Percentiles rank a stretch among this genome's conserved stretches.
Conservation (phyloP, 2,329 filamentous ascomycete genomes). For the Cladophialophora yegresii region DNA sequence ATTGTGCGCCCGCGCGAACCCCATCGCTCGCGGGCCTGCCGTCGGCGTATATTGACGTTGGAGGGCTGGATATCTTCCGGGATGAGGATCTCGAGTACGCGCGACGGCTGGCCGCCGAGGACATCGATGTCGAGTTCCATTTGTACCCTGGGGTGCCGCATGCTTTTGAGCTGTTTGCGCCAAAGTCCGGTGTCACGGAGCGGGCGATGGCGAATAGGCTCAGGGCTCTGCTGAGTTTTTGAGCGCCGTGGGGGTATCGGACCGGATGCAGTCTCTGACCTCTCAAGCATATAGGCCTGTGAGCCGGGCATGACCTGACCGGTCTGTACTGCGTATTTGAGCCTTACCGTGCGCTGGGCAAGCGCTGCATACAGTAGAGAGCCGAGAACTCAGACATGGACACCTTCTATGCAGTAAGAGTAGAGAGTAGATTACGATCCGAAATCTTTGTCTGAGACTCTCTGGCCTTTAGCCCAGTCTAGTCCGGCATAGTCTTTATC, state of each 20-base stretch:
- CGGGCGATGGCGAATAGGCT: constrained; percentile 30
- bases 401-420: background rate
- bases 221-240: constrained; percentile 24
- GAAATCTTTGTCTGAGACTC: background rate
- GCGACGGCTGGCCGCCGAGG: constrained; percentile 45
- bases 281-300: background rate
- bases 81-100: constrained; percentile 48
- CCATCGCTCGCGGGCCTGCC: constrained; percentile 43
- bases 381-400: background rate
- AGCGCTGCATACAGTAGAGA: background rate
- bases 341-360: background rate
- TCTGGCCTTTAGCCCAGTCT: background rate
- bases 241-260: background rate
- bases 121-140: constrained; percentile 49
- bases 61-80: constrained; percentile 49
- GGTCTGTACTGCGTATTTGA: background rate
- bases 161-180: constrained; percentile 44
- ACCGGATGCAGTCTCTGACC: too few species aligned
- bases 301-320: background rate
- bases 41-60: constrained; percentile 50
- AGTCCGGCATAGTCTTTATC: too few species aligned
- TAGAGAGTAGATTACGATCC: background rate
- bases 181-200: constrained; percentile 25
- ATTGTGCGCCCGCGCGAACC: constrained; percentile 46
- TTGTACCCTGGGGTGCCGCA: constrained; percentile 50